Percentiles rank a stretch among this genome's conserved stretches.
These are phyloP conservation scores for Schizophyllum amplum DNA, from an alignment of 1,284 basidiomycete species.

Conservation along the genomic window DNA sequence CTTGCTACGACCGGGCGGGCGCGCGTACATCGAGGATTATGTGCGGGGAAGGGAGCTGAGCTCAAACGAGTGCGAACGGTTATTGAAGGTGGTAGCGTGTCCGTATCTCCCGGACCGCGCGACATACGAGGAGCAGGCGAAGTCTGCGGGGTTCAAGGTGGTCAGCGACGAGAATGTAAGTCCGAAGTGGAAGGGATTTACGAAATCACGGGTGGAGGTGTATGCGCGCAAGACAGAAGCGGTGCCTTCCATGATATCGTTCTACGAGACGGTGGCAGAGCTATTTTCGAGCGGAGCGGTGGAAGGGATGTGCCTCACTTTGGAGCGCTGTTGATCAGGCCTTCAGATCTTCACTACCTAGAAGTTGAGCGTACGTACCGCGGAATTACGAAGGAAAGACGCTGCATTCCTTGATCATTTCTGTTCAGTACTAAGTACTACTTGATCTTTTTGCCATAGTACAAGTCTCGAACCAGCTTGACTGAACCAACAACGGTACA, in stretches of 20 bases:
- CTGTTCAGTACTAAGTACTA: no score
- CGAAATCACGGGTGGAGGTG: neutral
- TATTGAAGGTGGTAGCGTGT: neutral
- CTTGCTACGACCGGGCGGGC: neutral
- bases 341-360: no score
- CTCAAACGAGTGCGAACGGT: neutral
- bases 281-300: neutral
- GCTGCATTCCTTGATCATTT: no score
- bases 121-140: neutral
- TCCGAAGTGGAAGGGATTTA: neutral
- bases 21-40: neutral
- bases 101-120: neutral
- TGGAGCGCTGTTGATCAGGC: neutral
- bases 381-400: no score
- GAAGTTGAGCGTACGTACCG: no score
- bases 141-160: neutral
- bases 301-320: neutral
- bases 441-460: no score
- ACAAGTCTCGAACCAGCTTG: no score
- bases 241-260: neutral
- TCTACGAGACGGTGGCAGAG: neutral
- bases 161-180: neutral
- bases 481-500: no score
- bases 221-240: neutral
- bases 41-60: neutral